A percentile compares a stretch with the other conserved stretches of the same genome.
Conservation (phyloP, 73 alveolate species). For the Uronychia binucleata region DNA sequence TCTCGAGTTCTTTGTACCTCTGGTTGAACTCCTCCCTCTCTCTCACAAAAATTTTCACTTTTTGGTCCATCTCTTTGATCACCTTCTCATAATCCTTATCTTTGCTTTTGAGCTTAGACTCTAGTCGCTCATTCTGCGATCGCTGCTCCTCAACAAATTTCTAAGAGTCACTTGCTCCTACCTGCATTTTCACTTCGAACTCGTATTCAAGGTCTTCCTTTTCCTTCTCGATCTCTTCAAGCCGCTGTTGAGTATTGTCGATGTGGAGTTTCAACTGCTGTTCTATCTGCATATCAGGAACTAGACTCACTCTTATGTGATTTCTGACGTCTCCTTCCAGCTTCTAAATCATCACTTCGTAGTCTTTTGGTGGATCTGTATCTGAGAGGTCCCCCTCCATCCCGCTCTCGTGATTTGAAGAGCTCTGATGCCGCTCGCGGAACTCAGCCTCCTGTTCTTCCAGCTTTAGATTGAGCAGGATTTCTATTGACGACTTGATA, state of each 20-base stretch:
- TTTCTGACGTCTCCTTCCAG: background rate
- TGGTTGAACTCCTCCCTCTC: background rate
- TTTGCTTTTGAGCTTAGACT: background rate
- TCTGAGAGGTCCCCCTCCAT: background rate
- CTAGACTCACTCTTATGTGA: background rate
- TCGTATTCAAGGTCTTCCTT: background rate
- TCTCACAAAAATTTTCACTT: background rate
- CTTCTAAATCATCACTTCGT: background rate
- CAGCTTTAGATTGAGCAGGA: constrained; percentile 9
- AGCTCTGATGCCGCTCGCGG: background rate
- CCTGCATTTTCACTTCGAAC: too few species aligned
- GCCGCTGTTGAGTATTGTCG: background rate
- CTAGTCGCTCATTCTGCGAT: too few species aligned
- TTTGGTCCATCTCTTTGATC: background rate
- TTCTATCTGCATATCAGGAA: too few species aligned
- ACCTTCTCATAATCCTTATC: background rate
- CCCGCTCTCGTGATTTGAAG: background rate
- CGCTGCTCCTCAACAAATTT: too few species aligned
- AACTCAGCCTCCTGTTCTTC: constrained; percentile 14
- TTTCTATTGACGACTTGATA: constrained; percentile 7
- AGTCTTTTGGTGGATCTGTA: background rate
- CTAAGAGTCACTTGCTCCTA: too few species aligned
- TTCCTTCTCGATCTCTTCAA: background rate
- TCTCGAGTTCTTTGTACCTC: background rate
- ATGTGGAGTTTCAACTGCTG: background rate